Evolutionary conservation across 2,329 filamentous ascomycete genomes (phyloP).

Genomic region (Aspergillus ustus): DNA sequence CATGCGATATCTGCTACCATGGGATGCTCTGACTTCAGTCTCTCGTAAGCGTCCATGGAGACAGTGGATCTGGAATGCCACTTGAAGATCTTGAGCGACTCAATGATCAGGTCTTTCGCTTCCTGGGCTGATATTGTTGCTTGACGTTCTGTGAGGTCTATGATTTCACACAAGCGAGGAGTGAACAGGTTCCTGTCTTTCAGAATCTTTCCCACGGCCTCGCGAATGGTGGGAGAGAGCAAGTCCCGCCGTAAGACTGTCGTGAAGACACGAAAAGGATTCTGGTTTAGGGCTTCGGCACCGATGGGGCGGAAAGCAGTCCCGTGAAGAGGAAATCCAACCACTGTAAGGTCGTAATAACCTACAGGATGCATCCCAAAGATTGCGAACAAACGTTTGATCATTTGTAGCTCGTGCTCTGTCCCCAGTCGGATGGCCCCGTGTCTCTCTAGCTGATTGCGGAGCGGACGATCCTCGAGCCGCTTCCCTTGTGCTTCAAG

Average conservation of each 20-base stretch:
- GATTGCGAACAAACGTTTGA: slow-evolving; percentile 52
- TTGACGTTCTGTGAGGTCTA: no score
- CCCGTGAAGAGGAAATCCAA: slow-evolving; percentile 56
- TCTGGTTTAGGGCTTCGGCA: slow-evolving; percentile 38
- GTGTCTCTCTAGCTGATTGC: slow-evolving; percentile 43
- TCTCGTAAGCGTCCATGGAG: slow-evolving; percentile 47
- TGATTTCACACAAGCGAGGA: slow-evolving; percentile 19
- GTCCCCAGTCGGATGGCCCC: slow-evolving; percentile 58
- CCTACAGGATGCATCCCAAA: slow-evolving; percentile 57
- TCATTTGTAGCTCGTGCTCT: slow-evolving; percentile 47
- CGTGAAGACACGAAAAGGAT: slow-evolving; percentile 54
- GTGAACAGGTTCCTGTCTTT: slow-evolving; percentile 32
- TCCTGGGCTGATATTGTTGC: slow-evolving; percentile 25
- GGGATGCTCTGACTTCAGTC: slow-evolving; percentile 51
- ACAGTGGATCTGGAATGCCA: slow-evolving; percentile 53
- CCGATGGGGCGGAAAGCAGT: slow-evolving; percentile 55
- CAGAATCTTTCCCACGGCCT: slow-evolving; percentile 25
- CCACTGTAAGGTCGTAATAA: slow-evolving; percentile 57
- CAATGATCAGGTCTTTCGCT: slow-evolving; percentile 46
- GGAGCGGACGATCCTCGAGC: slow-evolving; percentile 14
- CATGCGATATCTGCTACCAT: slow-evolving; percentile 55
- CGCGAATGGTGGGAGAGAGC: not conserved
- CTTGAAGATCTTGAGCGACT: slow-evolving; percentile 53
- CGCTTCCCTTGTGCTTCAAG: slow-evolving; percentile 21
- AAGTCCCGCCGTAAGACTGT: slow-evolving; percentile 50